phyloP scores from a whole-genome alignment of 2,329 filamentous ascomycete species.

The Cladophialophora yegresii region DNA sequence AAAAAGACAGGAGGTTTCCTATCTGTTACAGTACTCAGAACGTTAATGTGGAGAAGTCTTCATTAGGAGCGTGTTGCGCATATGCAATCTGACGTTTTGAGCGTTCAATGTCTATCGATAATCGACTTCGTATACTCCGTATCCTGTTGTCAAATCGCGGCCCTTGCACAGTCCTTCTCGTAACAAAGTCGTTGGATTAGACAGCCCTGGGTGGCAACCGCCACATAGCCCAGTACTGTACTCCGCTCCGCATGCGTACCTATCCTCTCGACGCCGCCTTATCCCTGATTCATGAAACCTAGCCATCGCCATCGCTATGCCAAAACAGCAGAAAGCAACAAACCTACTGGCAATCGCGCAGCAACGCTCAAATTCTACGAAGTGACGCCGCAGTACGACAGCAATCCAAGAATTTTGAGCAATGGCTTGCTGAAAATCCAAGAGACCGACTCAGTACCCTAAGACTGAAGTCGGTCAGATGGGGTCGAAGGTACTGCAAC shows the following conservation, averaged over 20 bases:
- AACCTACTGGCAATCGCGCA: neutral
- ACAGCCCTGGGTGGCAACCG: neutral
- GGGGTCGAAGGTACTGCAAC: neutral
- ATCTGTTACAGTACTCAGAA: neutral
- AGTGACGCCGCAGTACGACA: neutral
- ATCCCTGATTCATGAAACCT: neutral
- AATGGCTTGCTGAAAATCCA: neutral
- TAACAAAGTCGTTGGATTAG: neutral
- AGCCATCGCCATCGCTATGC: conserved; percentile 6
- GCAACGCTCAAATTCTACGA: neutral
- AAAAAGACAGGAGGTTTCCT: neutral
- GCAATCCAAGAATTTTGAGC: neutral
- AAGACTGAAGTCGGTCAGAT: neutral
- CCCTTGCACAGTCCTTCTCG: neutral
- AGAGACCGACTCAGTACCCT: neutral
- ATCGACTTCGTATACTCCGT: neutral
- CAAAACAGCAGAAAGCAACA: neutral
- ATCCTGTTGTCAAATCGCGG: neutral
- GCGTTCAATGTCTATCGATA: neutral
- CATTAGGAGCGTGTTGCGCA: neutral
- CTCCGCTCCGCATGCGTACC: neutral
- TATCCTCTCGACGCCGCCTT: neutral
- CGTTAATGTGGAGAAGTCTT: neutral
- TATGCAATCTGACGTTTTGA: neutral
- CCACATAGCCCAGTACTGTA: neutral